Evolutionary conservation across 1,284 basidiomycete genomes (phyloP), one percentile per base, ranked within the genome.

Genomic region (Boletus nobilissimus): DNA sequence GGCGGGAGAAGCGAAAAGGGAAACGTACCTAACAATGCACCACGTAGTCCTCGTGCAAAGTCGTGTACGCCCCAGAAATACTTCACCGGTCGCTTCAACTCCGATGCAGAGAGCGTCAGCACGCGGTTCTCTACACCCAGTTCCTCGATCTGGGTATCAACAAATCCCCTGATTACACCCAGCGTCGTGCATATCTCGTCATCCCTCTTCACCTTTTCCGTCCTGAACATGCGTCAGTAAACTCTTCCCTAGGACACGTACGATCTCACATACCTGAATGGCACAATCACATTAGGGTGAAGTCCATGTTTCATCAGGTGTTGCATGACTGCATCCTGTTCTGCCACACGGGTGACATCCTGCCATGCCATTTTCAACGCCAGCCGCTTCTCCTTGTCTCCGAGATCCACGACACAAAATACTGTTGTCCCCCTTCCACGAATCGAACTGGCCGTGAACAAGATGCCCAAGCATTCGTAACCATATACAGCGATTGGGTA

Each of bases 1-100:
- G n/a, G n/a, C n/a, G n/a, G 9, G 14, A 65, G 46, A n/a, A n/a
- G n/a, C n/a, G n/a, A n/a, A n/a, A n/a, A n/a, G n/a, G n/a, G 8
- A 46, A 2, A 71, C 63, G 6, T 67, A 79, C 81, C 79, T 16
- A 71, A 54, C 3, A 82, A 22, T 24, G 75, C 76, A 3, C 80
- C 80, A 1, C 68, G 72, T 11, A 81, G 26, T 3, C 80, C 80
- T 13, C 75, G 73, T 1, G 74, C 73, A 34, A 82, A 82, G 11
- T 77, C 77, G 40, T 82, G 79, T 9, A 81, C 40, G 1, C 79
- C 67, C 75, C 81, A 79, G 32, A 82, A 81, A n/a, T 79, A 82
- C 9, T 62, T 46, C 2, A 79, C 73, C 0, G 72, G 77, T 2
- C 77, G 36, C 68, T 75, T 77, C 43, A 80, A 32, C 32, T 76